These are phyloP conservation scores for Avena atlantica DNA, from an alignment of 176 grass and related monocot genomes.

Conservation along the genomic window DNA sequence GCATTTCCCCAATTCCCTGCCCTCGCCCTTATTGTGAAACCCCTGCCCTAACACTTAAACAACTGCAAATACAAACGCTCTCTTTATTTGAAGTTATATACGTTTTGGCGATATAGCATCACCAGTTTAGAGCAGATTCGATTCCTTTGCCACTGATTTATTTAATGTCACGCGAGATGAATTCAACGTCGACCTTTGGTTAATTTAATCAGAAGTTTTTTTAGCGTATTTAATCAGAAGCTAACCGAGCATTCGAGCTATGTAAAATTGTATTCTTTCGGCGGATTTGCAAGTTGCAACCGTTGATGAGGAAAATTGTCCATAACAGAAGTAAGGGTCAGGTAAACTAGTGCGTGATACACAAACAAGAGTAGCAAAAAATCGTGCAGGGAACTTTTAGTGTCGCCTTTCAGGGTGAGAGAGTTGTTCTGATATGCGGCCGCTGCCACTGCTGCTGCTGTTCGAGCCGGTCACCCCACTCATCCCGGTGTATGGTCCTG, in stretches of 20 bases:
- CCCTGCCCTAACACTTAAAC: background rate
- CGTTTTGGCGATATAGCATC: background rate
- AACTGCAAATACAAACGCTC: background rate
- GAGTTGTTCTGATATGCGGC: constrained; percentile 12
- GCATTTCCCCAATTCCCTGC: constrained; percentile 31
- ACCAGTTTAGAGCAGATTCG: background rate
- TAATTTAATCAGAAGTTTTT: background rate
- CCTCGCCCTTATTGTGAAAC: background rate
- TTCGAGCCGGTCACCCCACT: background rate
- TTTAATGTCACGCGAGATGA: background rate
- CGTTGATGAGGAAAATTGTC: constrained; percentile 25
- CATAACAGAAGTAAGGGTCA: background rate
- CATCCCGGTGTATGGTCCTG: background rate
- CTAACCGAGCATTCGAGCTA: background rate
- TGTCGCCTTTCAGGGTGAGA: background rate
- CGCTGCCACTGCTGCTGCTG: constrained; percentile 1
- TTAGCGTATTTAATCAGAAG: background rate
- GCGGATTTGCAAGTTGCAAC: background rate
- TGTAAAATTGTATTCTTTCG: background rate
- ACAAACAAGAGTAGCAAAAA: background rate
- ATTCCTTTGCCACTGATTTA: constrained; percentile 11
- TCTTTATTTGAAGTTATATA: background rate
- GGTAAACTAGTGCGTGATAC: background rate
- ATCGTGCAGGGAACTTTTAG: background rate
- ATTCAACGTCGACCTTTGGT: background rate